Percentiles rank a stretch among this genome's conserved stretches.
Evolutionary conservation across 2,329 filamentous ascomycete species (phyloP).

Genomic region (Drechslerella coelobrocha): DNA sequence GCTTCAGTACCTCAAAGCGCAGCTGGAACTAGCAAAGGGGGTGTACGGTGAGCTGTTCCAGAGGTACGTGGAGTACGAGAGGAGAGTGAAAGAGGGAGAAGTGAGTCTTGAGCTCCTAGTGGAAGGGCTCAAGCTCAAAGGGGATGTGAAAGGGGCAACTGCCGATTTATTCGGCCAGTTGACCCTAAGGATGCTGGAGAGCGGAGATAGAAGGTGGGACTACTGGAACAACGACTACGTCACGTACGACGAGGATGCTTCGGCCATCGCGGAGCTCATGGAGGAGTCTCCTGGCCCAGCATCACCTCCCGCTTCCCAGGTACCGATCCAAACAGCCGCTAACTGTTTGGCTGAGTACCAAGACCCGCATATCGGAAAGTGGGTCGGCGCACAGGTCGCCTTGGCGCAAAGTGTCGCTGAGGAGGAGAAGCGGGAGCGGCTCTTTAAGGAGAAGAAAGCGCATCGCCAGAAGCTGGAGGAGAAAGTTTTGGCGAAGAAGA

Average conservation of each 20-base stretch:
- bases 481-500: not conserved
- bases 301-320: not conserved
- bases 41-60: not conserved
- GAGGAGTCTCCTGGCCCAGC: not conserved
- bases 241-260: not conserved
- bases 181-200: not conserved
- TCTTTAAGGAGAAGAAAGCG: not conserved
- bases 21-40: not conserved
- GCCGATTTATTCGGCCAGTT: not conserved
- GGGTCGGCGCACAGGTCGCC: not conserved
- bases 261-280: not conserved
- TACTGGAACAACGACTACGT: not conserved
- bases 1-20: not conserved
- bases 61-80: not conserved
- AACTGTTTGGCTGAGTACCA: not conserved
- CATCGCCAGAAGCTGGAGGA: not conserved
- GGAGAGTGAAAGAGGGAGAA: not conserved
- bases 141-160: not conserved
- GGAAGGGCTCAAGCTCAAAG: constrained; percentile 3
- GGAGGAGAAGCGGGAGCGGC: not conserved
- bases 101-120: not conserved
- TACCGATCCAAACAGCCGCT: not conserved
- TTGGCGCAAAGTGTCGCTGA: not conserved
- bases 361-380: not conserved
- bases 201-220: not conserved